Evolutionary conservation across 257 asterid species (phyloP).

Genomic region (Cinchona pubescens): DNA sequence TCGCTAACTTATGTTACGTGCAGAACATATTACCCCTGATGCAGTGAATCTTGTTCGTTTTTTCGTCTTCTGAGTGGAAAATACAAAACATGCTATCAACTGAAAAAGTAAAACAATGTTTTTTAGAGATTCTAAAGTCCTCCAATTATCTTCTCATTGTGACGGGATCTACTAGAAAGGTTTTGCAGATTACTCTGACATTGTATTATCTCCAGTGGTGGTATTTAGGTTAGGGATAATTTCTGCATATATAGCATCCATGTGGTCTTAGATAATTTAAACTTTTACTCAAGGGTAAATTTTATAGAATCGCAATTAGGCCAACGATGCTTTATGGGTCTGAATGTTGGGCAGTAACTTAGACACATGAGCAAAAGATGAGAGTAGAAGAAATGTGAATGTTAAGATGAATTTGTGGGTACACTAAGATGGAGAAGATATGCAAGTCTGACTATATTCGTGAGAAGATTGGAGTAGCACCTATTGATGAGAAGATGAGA

Average conservation of each 20-base stretch:
- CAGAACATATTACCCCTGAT: neutral
- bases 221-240: neutral
- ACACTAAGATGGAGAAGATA: no score
- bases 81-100: neutral
- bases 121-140: neutral
- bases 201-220: neutral
- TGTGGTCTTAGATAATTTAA: neutral
- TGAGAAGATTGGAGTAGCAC: no score
- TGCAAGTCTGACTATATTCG: no score
- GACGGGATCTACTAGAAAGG: neutral
- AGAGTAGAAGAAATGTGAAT: no score
- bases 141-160: neutral
- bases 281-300: neutral
- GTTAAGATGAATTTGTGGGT: no score
- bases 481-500: no score
- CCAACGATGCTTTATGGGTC: no score
- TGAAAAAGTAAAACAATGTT: neutral
- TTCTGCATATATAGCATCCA: no score
- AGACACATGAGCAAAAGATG: no score
- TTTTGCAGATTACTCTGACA: neutral
- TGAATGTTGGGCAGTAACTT: no score
- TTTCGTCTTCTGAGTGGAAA: no score
- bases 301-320: no score
- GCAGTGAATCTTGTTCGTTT: neutral
- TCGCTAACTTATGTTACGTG: neutral